Evolutionary conservation across 768 basidiomycete species (phyloP), one percentile per base, ranked within the genome.

Genomic region (Tulasnella sp.): DNA sequence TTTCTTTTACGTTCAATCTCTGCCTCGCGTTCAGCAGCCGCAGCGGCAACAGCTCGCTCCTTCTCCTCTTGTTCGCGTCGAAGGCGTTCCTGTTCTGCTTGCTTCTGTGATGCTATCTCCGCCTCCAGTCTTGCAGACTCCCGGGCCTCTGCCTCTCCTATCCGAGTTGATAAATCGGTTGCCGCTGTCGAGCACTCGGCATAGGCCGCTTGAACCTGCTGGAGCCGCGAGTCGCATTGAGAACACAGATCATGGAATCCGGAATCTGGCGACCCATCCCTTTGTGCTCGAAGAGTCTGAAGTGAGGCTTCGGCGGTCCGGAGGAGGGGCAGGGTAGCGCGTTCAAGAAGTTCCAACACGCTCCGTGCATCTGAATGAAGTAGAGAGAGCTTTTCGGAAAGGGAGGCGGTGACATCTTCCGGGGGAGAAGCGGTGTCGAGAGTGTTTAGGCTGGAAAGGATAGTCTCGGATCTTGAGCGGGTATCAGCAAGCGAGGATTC

Each of bases 41-140:
- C 71, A 23, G 75, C 78, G 75, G 67, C 77, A 85, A 81, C 86
- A 84, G 39, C 81, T 83, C 74, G 84, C 83, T 82, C 81, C 15
- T 79, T 79, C 73, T 82, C 81, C 37, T 79, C 80, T 4, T 57
- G 73, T n/a, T 73, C 79, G 18, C 74, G 20, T 16, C 76, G 76
- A 35, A 84, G 77, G 5, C 84, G 85, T 51, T 85, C 85, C 77
- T 79, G 80, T 39, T 80, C 80, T 10, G 72, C 51, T 55, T 57
- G 37, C n/a, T n/a, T 73, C 46, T 69, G 29, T 37, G 44, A 37
- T n/a, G 26, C 57, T 26, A 35, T 39, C 51, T 74, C 78, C 37
- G 57, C 73, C 32, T 73, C 78, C n/a, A 51, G 55, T 35, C 71
- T 57, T 39, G 73, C 57, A 37, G 77, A 20, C 35, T 70, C 77